Evolutionary conservation across 2,329 filamentous ascomycete genomes (phyloP).

Genomic region (Cadophora malorum): DNA sequence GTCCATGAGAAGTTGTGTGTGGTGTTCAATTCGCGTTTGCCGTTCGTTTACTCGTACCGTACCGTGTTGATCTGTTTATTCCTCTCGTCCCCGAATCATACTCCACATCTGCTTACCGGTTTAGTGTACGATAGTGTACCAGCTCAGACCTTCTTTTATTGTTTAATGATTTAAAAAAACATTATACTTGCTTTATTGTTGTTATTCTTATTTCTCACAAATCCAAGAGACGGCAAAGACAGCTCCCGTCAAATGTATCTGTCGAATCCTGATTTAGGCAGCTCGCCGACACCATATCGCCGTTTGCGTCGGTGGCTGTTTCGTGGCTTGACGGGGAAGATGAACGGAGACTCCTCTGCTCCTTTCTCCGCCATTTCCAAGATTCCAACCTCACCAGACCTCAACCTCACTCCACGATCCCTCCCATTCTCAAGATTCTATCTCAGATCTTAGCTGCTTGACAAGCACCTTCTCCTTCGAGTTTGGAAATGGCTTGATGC

Average conservation of each 20-base stretch:
- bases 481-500: no score
- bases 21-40: neutral
- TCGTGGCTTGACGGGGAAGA: neutral
- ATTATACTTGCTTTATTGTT: no score
- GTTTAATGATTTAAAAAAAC: no score
- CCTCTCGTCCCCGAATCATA: neutral
- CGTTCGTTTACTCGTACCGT: neutral
- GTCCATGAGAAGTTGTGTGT: neutral
- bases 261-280: neutral
- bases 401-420: neutral
- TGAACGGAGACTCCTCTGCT: neutral
- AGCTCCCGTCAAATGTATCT: neutral
- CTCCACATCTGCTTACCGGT: neutral
- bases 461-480: no score
- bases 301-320: slow-evolving; percentile 4
- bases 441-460: no score
- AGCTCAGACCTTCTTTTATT: neutral
- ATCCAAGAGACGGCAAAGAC: neutral
- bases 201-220: no score
- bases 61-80: neutral
- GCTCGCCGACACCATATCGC: neutral
- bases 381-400: neutral
- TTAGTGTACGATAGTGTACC: neutral
- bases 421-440: neutral
- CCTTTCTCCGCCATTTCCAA: neutral